These are phyloP conservation scores for Pseudocercospora pini-densiflorae DNA, from an alignment of 2,329 filamentous ascomycete genomes.

Conservation along the genomic window DNA sequence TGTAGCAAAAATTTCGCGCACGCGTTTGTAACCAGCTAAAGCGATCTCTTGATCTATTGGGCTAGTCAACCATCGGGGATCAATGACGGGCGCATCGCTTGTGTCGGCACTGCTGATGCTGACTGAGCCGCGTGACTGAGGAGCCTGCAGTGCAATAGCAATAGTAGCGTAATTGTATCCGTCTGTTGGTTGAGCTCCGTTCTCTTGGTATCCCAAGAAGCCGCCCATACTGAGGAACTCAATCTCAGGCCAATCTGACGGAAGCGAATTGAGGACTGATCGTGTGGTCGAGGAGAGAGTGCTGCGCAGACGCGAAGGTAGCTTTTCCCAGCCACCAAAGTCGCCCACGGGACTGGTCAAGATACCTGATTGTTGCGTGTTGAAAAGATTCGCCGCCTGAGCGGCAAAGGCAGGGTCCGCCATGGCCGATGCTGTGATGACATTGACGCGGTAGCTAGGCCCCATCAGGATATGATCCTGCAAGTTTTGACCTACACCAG, in stretches of 20 bases:
- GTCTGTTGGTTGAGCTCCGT: not conserved
- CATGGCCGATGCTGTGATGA: conserved; percentile 19
- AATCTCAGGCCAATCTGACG: conserved; percentile 22
- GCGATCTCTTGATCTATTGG: conserved; percentile 41
- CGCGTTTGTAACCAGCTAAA: conserved; percentile 41
- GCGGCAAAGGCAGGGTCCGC: conserved; percentile 11
- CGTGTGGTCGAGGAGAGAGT: conserved; percentile 7
- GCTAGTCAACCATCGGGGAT: conserved; percentile 42
- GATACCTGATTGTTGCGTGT: not conserved
- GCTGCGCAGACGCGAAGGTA: not conserved
- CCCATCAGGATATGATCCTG: conserved; percentile 23
- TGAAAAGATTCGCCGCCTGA: no score
- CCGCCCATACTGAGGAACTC: conserved; percentile 1
- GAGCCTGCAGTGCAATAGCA: conserved; percentile 34
- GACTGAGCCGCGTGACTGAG: conserved; percentile 29
- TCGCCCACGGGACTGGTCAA: conserved; percentile 20
- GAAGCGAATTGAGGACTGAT: conserved; percentile 8
- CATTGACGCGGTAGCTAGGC: conserved; percentile 17
- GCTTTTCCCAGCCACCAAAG: conserved; percentile 23
- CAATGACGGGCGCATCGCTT: conserved; percentile 23
- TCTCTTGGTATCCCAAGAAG: not conserved
- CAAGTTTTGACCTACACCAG: conserved; percentile 28
- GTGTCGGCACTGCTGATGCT: conserved; percentile 19
- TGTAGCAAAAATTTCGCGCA: conserved; percentile 36
- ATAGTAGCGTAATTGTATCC: conserved; percentile 38